Percentiles rank a stretch among this genome's conserved stretches.
These are phyloP conservation scores for Agastache rugosa DNA, from an alignment of 257 asterid genomes.

Conservation along the genomic window DNA sequence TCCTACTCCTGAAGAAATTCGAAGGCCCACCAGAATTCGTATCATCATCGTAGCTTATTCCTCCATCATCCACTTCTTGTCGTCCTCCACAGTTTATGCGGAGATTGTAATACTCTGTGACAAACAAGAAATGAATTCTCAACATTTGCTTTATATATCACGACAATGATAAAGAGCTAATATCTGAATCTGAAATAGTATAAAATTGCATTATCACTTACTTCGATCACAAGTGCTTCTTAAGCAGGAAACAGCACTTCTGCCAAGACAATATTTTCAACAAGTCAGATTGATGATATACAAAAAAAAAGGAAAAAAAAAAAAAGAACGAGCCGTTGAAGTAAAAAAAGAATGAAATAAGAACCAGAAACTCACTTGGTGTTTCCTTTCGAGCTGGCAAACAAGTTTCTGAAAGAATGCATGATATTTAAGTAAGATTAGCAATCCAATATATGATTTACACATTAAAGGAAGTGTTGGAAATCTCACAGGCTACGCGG, in stretches of 20 bases:
- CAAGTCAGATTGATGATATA: constrained; percentile 30
- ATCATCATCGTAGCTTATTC: constrained; percentile 47
- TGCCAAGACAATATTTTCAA: constrained; percentile 37
- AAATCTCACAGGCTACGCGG: constrained; percentile 54
- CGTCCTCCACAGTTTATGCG: constrained; percentile 76
- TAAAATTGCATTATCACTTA: constrained; percentile 42
- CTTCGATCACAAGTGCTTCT: constrained; percentile 48
- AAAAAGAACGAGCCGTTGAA: background rate
- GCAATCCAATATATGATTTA: background rate
- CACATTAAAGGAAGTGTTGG: background rate
- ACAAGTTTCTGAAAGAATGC: constrained; percentile 58
- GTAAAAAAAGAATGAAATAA: background rate
- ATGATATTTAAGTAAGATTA: constrained; percentile 30
- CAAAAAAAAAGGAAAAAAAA: constrained; percentile 1
- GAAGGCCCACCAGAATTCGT: constrained; percentile 50
- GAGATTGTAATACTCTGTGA: constrained; percentile 47
- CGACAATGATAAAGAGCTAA: background rate
- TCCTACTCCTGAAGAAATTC: constrained; percentile 31
- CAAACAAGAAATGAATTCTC: constrained; percentile 14
- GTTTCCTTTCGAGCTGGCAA: constrained; percentile 61
- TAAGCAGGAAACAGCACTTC: constrained; percentile 64
- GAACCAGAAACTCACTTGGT: constrained; percentile 52
- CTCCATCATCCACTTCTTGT: constrained; percentile 36
- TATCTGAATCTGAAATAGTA: background rate
- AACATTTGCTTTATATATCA: background rate